A percentile compares a stretch with the other conserved stretches of the same genome.
Evolutionary conservation across 208 protist genomes (phyloP).

Genomic region (Acanthamoeba divionensis): DNA sequence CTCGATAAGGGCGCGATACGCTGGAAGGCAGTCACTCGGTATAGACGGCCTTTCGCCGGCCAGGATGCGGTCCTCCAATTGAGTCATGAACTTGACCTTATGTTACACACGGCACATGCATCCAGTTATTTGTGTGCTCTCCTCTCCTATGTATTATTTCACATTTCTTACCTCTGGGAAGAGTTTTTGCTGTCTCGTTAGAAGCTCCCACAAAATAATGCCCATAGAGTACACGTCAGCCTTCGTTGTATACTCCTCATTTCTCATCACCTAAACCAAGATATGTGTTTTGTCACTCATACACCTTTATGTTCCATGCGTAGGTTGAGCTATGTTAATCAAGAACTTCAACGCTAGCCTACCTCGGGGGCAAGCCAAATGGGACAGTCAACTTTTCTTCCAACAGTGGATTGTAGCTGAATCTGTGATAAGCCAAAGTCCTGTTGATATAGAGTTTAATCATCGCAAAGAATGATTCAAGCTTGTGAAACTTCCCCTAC

Average conservation of each 20-base stretch:
- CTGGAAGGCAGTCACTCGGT: neutral
- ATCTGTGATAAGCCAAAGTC: neutral
- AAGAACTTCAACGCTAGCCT: neutral
- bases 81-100: neutral
- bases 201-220: conserved; percentile 39
- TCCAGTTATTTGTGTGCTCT: no score
- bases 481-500: no score
- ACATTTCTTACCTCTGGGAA: neutral
- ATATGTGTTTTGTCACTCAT: no score
- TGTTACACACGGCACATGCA: no score
- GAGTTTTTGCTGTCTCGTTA: neutral
- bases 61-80: conserved; percentile 6
- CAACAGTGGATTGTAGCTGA: neutral
- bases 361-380: neutral
- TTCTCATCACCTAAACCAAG: neutral
- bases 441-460: no score
- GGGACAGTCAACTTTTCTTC: no score
- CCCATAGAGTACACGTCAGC: conserved; percentile 52
- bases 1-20: no score
- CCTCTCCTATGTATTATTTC: neutral
- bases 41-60: conserved; percentile 1
- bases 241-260: conserved; percentile 48
- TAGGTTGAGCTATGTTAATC: neutral
- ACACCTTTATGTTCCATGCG: no score
- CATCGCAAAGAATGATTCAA: no score